Percentiles rank a stretch among this genome's conserved stretches.
Conservation (phyloP, 805 yeast species). For the Danielozyma ontarioensis region DNA sequence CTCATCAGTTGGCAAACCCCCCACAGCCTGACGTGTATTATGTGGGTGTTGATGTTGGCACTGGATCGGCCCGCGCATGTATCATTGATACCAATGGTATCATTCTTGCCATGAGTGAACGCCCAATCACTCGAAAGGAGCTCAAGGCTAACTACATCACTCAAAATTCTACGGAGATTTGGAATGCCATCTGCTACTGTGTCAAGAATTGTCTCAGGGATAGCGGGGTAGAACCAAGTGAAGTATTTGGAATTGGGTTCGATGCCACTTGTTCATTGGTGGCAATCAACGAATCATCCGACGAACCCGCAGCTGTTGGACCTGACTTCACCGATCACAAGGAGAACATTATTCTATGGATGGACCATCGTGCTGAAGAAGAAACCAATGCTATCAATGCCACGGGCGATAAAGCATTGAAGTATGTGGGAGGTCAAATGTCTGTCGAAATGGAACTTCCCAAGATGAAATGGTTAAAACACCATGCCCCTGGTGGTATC, state of each 20-base stretch:
- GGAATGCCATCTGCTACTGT: conserved; percentile 83
- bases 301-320: conserved; percentile 81
- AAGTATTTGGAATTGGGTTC: conserved; percentile 84
- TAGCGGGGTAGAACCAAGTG: conserved; percentile 61
- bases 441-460: conserved; percentile 97
- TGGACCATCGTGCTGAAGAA: conserved; percentile 91
- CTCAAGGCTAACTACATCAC: conserved; percentile 70
- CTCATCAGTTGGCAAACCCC: conserved; percentile 26
- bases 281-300: conserved; percentile 60
- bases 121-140: conserved; percentile 74
- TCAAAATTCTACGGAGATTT: conserved; percentile 86
- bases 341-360: conserved; percentile 91
- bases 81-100: conserved; percentile 79
- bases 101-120: conserved; percentile 71
- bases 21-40: conserved; percentile 48
- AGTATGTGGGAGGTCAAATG: conserved; percentile 96
- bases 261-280: conserved; percentile 97
- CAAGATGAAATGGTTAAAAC: conserved; percentile 93
- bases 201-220: conserved; percentile 71
- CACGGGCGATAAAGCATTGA: conserved; percentile 71
- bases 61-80: conserved; percentile 96
- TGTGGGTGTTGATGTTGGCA: conserved; percentile 93
- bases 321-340: conserved; percentile 72
- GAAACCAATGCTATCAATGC: conserved; percentile 81
- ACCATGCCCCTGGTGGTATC: conserved; percentile 61